A percentile compares a stretch with the other conserved stretches of the same genome.
These are phyloP conservation scores for Ocimum tenuiflorum DNA, from an alignment of 257 asterid genomes.

Conservation along the genomic window DNA sequence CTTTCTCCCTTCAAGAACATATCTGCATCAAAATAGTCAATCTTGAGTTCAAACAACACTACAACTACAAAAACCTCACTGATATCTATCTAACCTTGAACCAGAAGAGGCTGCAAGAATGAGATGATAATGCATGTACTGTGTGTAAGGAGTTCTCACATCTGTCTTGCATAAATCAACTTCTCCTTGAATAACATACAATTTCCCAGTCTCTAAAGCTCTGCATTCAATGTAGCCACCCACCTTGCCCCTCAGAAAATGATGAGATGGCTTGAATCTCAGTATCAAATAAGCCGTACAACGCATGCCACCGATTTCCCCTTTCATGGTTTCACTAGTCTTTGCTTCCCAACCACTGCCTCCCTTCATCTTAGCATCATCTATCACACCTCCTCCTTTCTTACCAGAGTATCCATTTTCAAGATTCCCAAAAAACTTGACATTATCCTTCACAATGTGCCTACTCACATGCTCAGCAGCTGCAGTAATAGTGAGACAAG, in stretches of 20 bases:
- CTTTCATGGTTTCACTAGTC: conserved; percentile 37
- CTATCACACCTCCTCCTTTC: conserved; percentile 6
- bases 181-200: conserved; percentile 40
- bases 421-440: not conserved
- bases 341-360: not conserved
- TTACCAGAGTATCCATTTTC: not conserved
- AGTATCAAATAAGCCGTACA: conserved; percentile 37
- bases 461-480: conserved; percentile 46
- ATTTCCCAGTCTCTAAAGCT: conserved; percentile 32
- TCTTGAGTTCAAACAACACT: not conserved
- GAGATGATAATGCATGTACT: conserved; percentile 47
- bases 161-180: conserved; percentile 40
- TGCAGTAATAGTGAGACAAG: conserved; percentile 45
- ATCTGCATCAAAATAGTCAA: conserved; percentile 34
- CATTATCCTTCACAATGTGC: conserved; percentile 23
- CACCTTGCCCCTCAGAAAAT: conserved; percentile 32
- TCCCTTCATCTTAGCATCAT: conserved; percentile 3
- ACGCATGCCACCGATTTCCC: conserved; percentile 42
- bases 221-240: conserved; percentile 34
- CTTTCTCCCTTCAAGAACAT: conserved; percentile 50
- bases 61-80: too few species aligned
- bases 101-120: conserved; percentile 50
- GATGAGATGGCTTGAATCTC: conserved; percentile 12
- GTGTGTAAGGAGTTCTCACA: conserved; percentile 51
- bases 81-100: conserved; percentile 38